phyloP scores from a whole-genome alignment of 352 stramenopile genomes.

The Globisporangium takayamanum region DNA sequence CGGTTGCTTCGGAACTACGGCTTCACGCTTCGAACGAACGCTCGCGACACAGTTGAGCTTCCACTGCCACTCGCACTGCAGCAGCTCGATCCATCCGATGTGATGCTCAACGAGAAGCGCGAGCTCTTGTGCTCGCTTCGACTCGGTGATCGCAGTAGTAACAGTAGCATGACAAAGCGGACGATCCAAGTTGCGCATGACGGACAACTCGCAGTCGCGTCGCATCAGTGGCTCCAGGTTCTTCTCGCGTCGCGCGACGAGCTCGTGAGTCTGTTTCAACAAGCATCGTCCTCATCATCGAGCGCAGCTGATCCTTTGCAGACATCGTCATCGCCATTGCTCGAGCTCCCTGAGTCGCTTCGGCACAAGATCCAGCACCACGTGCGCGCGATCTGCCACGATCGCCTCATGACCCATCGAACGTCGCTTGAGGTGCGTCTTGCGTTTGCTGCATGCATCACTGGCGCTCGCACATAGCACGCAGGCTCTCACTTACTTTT shows the following conservation, averaged over 20 bases:
- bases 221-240: constrained; percentile 50
- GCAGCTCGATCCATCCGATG: constrained; percentile 15
- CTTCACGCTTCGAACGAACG: constrained; percentile 40
- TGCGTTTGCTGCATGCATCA: neutral
- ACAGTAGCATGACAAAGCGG: constrained; percentile 16
- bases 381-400: constrained; percentile 4
- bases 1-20: constrained; percentile 79
- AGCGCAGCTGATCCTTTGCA: neutral
- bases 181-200: constrained; percentile 25
- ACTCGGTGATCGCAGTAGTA: constrained; percentile 7
- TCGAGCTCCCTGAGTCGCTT: constrained; percentile 26
- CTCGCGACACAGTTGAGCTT: constrained; percentile 36
- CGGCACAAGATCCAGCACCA: constrained; percentile 13
- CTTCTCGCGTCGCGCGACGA: constrained; percentile 38
- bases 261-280: constrained; percentile 33
- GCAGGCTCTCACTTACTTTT: neutral
- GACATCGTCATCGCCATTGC: constrained; percentile 1
- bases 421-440: constrained; percentile 20
- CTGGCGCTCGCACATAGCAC: neutral
- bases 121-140: constrained; percentile 27
- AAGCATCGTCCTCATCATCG: constrained; percentile 12
- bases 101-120: constrained; percentile 29
- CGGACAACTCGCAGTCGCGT: constrained; percentile 26
- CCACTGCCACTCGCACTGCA: constrained; percentile 32
- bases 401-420: constrained; percentile 16